Base-by-base conservation (phyloP, 2,329 filamentous ascomycete species). In the Cryphonectria radicalis region DNA sequence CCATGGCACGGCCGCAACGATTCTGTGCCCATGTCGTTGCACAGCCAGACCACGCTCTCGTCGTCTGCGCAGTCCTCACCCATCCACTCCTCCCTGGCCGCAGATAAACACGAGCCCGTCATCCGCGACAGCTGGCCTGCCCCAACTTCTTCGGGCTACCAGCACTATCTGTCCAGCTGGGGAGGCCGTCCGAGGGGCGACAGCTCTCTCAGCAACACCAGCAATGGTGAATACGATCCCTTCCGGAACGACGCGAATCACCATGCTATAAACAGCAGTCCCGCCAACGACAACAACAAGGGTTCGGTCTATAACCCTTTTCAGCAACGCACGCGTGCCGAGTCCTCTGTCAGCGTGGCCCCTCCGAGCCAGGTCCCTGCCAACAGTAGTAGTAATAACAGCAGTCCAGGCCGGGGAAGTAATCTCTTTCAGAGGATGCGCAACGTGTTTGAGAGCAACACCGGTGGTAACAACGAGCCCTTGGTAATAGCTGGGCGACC, bases 361-460 rank as follows among this genome's bases (percentile, higher is more conserved):
- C 63, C 57, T 5, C 67, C 68, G 22, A 72, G 68, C 50, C 63
- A 69, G 4, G 66, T 66, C 66, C 60, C 67, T 70, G 65, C 25
- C 67, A 64, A 11, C 37, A 64, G 25, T 17, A n/a, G 19, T 22
- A 64, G 25, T 17, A n/a, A 7, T 22, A 50, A 22, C 10, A 50
- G n/a, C 10, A 66, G 46, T 37, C 43, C 72, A 28, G 60, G 28
- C 62, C 32, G 67, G 11, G 66, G 68, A 64, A 77, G 76, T 13
- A 78, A 76, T 19, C 74, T 84, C 28, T 83, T 84, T 76, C 78
- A 81, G 67, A 78, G 79, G 43, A 81, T 84, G 79, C 79, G 82
- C 32, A 82, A 75, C 70, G 80, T 84, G 57, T 84, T 84, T 67
- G 82, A 84, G 73, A 63, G 50, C 43, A 50, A n/a, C n/a, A 28